Conservation (phyloP, 2,329 filamentous ascomycete genomes). For the Microcyclospora pomicola region DNA sequence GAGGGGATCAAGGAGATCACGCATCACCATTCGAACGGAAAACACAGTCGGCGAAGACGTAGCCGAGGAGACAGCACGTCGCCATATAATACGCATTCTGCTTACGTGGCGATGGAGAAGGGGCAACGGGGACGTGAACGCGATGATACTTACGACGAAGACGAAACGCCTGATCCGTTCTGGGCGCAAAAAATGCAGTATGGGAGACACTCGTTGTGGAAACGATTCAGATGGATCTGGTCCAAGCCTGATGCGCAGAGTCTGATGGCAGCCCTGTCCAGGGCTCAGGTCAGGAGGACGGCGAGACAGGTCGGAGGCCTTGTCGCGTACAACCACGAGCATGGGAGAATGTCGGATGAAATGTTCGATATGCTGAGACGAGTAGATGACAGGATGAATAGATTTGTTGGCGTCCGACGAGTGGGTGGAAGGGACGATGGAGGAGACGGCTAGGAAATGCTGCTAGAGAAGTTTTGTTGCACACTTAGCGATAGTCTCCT, state of each 20-base stretch:
- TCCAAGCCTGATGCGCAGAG: constrained; percentile 23
- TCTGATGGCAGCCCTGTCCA: constrained; percentile 23
- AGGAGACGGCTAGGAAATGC: too few species aligned
- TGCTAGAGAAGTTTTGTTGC: too few species aligned
- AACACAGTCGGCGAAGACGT: constrained; percentile 5
- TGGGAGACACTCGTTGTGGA: constrained; percentile 19
- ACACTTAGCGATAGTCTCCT: too few species aligned
- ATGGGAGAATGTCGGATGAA: constrained; percentile 11
- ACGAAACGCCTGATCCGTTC: constrained; percentile 17
- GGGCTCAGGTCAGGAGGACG: constrained; percentile 27
- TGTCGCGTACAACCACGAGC: constrained; percentile 18
- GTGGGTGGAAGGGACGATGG: constrained; percentile 8
- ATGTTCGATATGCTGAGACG: constrained; percentile 13
- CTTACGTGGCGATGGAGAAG: constrained; percentile 9
- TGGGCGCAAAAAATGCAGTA: constrained; percentile 22
- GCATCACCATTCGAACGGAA: constrained; percentile 2
- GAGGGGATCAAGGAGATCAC: constrained; percentile 11
- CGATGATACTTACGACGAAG: constrained; percentile 19
- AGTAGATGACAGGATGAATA: constrained; percentile 19
- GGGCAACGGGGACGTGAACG: constrained; percentile 5
- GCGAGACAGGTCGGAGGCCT: constrained; percentile 22
- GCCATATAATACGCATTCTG: constrained; percentile 15
- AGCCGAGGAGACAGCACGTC: constrained; percentile 9
- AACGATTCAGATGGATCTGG: constrained; percentile 25
- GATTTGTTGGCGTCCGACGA: constrained; percentile 21